Conservation (phyloP, 495 filamentous ascomycete species). For the Aspergillus heteromorphus region DNA sequence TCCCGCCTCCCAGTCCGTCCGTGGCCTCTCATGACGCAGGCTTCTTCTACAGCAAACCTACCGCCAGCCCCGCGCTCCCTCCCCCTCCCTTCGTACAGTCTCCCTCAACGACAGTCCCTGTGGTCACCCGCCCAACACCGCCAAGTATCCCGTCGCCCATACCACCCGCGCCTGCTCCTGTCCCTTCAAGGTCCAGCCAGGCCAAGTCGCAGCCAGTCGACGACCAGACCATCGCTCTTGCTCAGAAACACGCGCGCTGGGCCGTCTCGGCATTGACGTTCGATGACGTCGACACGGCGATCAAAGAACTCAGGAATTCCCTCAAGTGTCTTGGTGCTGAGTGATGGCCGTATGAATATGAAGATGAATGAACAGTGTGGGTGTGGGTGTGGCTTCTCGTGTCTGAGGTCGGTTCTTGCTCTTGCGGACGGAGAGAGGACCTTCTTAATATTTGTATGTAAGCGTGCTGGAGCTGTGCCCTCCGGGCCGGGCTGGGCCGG, state of each 20-base stretch:
- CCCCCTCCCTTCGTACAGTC: conserved; percentile 20
- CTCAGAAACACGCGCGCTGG: conserved; percentile 96
- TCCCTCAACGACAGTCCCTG: conserved; percentile 12
- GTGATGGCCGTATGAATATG: conserved; percentile 12
- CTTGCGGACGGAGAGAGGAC: too few species aligned
- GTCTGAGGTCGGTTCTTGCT: not conserved
- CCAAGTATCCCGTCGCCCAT: conserved; percentile 16
- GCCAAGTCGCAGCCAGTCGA: conserved; percentile 44
- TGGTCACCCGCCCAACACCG: conserved; percentile 12
- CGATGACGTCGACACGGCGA: conserved; percentile 87
- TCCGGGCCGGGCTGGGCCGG: too few species aligned
- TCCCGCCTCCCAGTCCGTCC: conserved; percentile 17
- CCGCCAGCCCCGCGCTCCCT: conserved; percentile 16
- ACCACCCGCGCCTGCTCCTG: conserved; percentile 16
- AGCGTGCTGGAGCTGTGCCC: too few species aligned
- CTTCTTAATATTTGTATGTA: too few species aligned
- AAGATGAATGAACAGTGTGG: too few species aligned
- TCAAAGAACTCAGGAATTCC: conserved; percentile 75
- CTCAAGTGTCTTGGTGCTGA: conserved; percentile 44
- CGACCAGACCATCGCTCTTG: conserved; percentile 67
- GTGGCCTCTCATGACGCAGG: conserved; percentile 25
- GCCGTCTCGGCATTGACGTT: conserved; percentile 95
- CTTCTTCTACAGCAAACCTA: conserved; percentile 25
- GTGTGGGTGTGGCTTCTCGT: not conserved
- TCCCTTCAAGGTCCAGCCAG: conserved; percentile 10